Percentiles rank a stretch among this genome's conserved stretches.
Conservation (phyloP, 768 basidiomycete species). For the Trametes cingulata region DNA sequence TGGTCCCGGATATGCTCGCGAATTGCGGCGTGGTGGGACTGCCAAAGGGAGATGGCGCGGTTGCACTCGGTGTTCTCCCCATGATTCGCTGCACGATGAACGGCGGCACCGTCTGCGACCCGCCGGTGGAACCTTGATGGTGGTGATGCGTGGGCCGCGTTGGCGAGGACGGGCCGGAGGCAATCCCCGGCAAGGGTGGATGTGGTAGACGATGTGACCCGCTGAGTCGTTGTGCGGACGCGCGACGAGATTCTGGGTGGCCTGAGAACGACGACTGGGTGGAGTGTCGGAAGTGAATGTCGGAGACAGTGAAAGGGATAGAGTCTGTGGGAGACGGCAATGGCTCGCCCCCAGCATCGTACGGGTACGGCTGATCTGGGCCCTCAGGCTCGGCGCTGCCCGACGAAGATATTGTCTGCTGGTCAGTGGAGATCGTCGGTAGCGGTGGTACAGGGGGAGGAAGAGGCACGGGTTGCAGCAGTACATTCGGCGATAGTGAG, state of each 20-base stretch:
- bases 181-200: conserved; percentile 26
- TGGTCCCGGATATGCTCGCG: neutral
- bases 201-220: conserved; percentile 27
- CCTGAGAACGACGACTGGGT: conserved; percentile 29
- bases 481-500: conserved; percentile 26
- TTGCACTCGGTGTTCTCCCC: conserved; percentile 15
- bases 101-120: conserved; percentile 27
- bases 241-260: conserved; percentile 26
- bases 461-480: conserved; percentile 28
- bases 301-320: conserved; percentile 36
- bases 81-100: conserved; percentile 38
- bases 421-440: neutral
- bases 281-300: conserved; percentile 40
- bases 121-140: conserved; percentile 7
- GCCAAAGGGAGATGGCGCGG: conserved; percentile 12
- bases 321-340: conserved; percentile 38
- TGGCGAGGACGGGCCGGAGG: conserved; percentile 9
- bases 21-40: conserved; percentile 22
- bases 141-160: conserved; percentile 16
- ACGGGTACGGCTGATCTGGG: conserved; percentile 16
- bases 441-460: conserved; percentile 19
- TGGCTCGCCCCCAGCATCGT: conserved; percentile 21
- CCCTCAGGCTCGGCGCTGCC: conserved; percentile 16
- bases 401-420: conserved; percentile 1
- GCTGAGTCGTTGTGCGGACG: conserved; percentile 20